Percentiles rank a stretch among this genome's conserved stretches.
Conservation (phyloP, 2,329 filamentous ascomycete genomes). For the Cordyceps cicadae region DNA sequence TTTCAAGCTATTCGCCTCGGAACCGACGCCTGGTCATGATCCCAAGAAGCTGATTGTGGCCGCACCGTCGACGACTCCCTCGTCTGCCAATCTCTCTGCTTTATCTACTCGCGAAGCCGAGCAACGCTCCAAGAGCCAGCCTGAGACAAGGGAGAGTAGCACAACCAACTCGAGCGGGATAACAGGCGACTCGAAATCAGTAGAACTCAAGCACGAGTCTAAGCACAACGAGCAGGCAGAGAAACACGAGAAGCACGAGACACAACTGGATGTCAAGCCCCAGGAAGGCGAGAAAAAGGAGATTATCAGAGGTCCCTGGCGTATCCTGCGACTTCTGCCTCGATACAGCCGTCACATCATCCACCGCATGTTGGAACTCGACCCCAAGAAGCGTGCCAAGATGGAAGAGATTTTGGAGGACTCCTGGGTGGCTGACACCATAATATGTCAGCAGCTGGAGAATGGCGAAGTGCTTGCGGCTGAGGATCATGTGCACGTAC, state of each 20-base stretch:
- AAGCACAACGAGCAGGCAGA: slow-evolving; percentile 19
- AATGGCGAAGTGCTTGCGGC: slow-evolving; percentile 62
- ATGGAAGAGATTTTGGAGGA: slow-evolving; percentile 83
- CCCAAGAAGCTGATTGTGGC: slow-evolving; percentile 44
- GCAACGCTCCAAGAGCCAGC: slow-evolving; percentile 17
- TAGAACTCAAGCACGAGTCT: background rate
- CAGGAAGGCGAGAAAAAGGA: slow-evolving; percentile 51
- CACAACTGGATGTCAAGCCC: slow-evolving; percentile 11
- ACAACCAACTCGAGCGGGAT: background rate
- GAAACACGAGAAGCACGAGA: slow-evolving; percentile 18
- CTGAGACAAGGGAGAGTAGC: slow-evolving; percentile 19
- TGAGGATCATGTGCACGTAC: slow-evolving; percentile 71
- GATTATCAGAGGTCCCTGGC: slow-evolving; percentile 86
- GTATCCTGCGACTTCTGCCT: slow-evolving; percentile 77
- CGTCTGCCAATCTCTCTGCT: slow-evolving; percentile 35
- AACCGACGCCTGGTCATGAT: slow-evolving; percentile 67
- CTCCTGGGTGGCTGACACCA: slow-evolving; percentile 78
- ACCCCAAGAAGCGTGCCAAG: slow-evolving; percentile 73
- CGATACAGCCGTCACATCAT: slow-evolving; percentile 86
- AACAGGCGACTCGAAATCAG: slow-evolving; percentile 5
- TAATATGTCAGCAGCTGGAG: slow-evolving; percentile 73
- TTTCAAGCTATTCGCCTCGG: slow-evolving; percentile 83
- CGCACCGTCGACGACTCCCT: slow-evolving; percentile 24
- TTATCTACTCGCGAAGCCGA: slow-evolving; percentile 33
- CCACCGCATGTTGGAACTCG: slow-evolving; percentile 82